Base-by-base conservation (phyloP, 495 filamentous ascomycete genomes). In the Aspergillus asperescens region DNA sequence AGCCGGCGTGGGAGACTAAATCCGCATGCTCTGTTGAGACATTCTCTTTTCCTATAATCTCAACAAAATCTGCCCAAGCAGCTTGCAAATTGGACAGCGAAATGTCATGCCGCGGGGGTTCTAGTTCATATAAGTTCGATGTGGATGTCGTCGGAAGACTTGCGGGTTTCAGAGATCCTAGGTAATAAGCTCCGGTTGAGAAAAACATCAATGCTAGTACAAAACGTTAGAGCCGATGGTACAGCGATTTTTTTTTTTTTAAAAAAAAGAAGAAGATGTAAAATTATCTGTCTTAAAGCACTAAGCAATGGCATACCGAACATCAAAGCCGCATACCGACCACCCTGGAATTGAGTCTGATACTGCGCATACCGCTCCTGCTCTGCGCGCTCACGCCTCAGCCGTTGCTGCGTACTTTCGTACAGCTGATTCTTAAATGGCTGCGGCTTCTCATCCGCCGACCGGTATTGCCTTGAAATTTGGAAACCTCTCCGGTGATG, bases 11-110 rank as follows among this genome's bases (percentile, higher is more conserved):
- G 9, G 75, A 71, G 8, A 77, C 68, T 32, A 91, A 67, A 52
- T 95, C 87, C 9, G 69, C 73, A 7, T 76, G 73, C 34, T 79
- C 55, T 0, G 92, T 95, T 38, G 86, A 90, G 29, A 98, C 87
- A 66, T 96, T 83, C 24, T 90, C 87, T 51, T 80, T 74, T 44
- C 94, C 93, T 7, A 97, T 78, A 16, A 98, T 86, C 23, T 80
- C 78, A 34, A 84, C 82, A 62, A 97, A 91, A 66, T 98, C 93
- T 5, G 85, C 75, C 93, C 94, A 98, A 3, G 92, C 89, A 7
- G 94, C 89, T 71, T 97, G 85, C 32, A 97, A 80, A 60, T 91
- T 93, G 15, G 81, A 75, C 44, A 78, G 80, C 25, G 82, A 78
- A 41, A 82, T 77, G 60, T 96, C 81, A 63, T 94, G 88, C 52